Base-by-base conservation (phyloP, 352 stramenopile species). In the Globisporangium nunn region DNA sequence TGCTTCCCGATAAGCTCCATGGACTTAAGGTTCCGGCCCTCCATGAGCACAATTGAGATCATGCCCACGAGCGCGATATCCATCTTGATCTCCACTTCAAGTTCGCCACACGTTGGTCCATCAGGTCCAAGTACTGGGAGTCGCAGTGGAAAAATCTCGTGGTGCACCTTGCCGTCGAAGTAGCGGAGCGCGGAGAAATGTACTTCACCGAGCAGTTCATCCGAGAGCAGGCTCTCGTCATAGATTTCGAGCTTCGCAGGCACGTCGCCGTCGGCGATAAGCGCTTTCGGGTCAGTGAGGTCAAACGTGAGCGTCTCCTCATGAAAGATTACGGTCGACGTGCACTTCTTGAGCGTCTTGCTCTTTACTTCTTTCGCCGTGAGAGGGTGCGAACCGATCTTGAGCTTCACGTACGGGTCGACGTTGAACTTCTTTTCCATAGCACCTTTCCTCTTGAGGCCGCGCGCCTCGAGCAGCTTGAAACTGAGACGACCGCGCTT, bases 1-100 rank as follows among this genome's bases (percentile, higher is more conserved):
- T 96, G 87, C 67, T 93, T 93, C 17, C 83, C 84, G 30, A 96
- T 78, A 17, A 94, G 75, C 67, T 97, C 89, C 80, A 93, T 94
- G 62, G 82, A 95, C 52, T 94, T 92, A 46, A 98, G 72, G 50
- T 93, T 89, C 7, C 83, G 81, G 7, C 87, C 90, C 70, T 96
- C 88, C 51, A 93, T 83, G 6, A 96, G 57, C 23, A 93, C 85
- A 12, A 97, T 53, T 41, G 86, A 86, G 51, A 93, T 56, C 79
- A 97, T 93, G 6, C 91, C 91, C 6, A 87, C 63, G 10, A 87
- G 35, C 0, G 88, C 87, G n/a, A 89, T 71, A 39, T 88, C 78
- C 47, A 92, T 52, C 61, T 84, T 84, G 53, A 92, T 77, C 46
- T 89, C 75, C 1, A 92, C 52, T 30, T 89, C 78, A 1, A 93